Evolutionary conservation across 257 asterid genomes (phyloP).

Genomic region (Buddleja alternifolia): DNA sequence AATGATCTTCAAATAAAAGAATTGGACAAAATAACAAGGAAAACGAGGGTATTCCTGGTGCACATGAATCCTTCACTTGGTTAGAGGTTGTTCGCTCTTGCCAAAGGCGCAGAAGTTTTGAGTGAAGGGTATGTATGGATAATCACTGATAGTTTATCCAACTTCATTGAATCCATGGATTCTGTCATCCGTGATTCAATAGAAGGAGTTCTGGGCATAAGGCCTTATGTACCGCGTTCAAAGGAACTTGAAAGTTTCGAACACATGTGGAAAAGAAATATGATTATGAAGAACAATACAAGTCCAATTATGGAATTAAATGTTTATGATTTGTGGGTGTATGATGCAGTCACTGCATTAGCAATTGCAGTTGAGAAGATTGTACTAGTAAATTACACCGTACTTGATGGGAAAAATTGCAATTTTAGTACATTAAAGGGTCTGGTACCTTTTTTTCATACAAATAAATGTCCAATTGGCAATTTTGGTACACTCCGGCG

Average conservation of each 20-base stretch:
- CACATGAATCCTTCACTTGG: slow-evolving; percentile 52
- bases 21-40: slow-evolving; percentile 28
- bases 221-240: slow-evolving; percentile 49
- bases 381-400: slow-evolving; percentile 18
- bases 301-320: slow-evolving; percentile 41
- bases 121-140: slow-evolving; percentile 68
- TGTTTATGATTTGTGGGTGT: slow-evolving; percentile 62
- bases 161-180: slow-evolving; percentile 46
- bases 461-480: too few relatives aligned
- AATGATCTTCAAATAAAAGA: slow-evolving; percentile 26
- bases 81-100: slow-evolving; percentile 39
- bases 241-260: slow-evolving; percentile 42
- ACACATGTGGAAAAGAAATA: slow-evolving; percentile 51
- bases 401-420: too few relatives aligned
- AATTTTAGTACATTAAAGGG: too few relatives aligned
- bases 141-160: slow-evolving; percentile 53
- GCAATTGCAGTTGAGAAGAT: slow-evolving; percentile 57
- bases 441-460: too few relatives aligned
- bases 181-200: slow-evolving; percentile 43
- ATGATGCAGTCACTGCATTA: slow-evolving; percentile 58
- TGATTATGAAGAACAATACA: slow-evolving; percentile 18
- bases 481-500: too few relatives aligned
- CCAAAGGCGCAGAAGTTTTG: slow-evolving; percentile 45
- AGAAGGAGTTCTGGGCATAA: slow-evolving; percentile 73
- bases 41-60: slow-evolving; percentile 47